Base-by-base conservation (phyloP, 805 yeast species). In the Myxozyma melibiosi region DNA sequence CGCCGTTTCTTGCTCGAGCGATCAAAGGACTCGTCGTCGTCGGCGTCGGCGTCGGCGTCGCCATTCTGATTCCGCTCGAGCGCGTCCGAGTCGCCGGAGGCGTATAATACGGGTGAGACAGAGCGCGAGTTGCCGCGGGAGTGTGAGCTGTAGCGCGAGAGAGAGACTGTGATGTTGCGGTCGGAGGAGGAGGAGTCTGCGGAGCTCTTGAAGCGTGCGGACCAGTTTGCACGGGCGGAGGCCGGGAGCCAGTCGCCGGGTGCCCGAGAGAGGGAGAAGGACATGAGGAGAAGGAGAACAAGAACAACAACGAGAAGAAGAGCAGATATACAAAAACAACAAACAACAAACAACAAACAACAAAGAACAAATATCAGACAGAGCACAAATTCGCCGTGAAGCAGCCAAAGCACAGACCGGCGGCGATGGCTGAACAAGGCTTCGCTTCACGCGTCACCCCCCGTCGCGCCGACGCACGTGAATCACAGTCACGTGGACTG, bases 221-320 rank as follows among this genome's bases (percentile, higher is more conserved):
- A 38, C 59, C 59, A 55, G 24, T 39, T 30, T 16, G 47, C 59
- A 6, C 39, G 54, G 9, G 59, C 52, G 4, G 55, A 55, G 13
- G 25, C 34, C 3, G 59, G 59, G 40, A 50, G 47, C 59, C 59
- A 55, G 43, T 55, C 59, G 48, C 55, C 34, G 4, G 50, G 13
- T 14, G 50, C 13, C 22, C 50, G 50, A 28, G 40, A 34, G 5
- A 45, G 14, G 8, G 50, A 34, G 22, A 45, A 45, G 5, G 50
- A 31, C 50, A 45, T 44, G 20, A 9, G 27, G 22, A 16, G 20
- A 8, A 38, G 14, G 3, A 9, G 16, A 14, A 18, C 27, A 38
- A 22, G 27, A 20, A 20, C 13, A 20, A 38, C 2, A 20, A 38
- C 3, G 5, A 16, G 20, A 8, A 38, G 14, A 2, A 9, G 16